Percentiles rank a stretch among this genome's conserved stretches.
phyloP scores from a whole-genome alignment of 805 yeast genomes.

The Metschnikowia lunata region DNA sequence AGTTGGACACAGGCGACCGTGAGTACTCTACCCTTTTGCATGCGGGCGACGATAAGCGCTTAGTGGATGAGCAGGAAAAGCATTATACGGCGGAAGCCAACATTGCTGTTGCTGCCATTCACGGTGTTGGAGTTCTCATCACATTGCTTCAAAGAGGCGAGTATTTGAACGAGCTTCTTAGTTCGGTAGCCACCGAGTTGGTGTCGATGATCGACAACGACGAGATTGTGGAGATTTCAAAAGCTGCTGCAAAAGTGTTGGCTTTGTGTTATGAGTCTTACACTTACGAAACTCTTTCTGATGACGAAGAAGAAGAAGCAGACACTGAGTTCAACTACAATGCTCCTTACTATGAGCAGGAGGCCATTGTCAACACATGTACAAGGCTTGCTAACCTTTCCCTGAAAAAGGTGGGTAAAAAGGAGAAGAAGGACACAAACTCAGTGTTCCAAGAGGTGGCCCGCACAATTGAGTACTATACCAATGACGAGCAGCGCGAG shows the following conservation, averaged over 20 bases:
- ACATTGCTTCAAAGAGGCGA: constrained; percentile 43
- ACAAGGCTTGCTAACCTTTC: constrained; percentile 47
- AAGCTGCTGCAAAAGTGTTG: constrained; percentile 52
- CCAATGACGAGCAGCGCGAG: constrained; percentile 30
- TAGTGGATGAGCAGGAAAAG: constrained; percentile 30
- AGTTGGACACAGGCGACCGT: constrained; percentile 38
- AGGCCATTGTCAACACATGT: constrained; percentile 39
- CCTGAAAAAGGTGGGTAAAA: constrained; percentile 54
- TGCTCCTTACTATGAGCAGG: constrained; percentile 52
- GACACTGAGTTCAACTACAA: constrained; percentile 42
- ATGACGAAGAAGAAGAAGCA: constrained; percentile 33
- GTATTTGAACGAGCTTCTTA: constrained; percentile 35
- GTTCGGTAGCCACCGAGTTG: constrained; percentile 29
- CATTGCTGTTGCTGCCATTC: constrained; percentile 42
- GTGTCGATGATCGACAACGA: constrained; percentile 41
- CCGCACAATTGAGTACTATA: constrained; percentile 42
- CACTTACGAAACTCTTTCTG: constrained; percentile 39
- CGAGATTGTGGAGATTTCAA: constrained; percentile 41
- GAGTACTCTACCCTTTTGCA: constrained; percentile 39
- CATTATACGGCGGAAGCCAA: constrained; percentile 31
- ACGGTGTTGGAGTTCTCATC: constrained; percentile 43
- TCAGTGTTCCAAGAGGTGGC: constrained; percentile 58
- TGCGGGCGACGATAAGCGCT: constrained; percentile 33
- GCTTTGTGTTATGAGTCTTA: constrained; percentile 55
- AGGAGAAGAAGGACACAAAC: constrained; percentile 56